Base-by-base conservation (phyloP, 129 eudicot genomes). In the Oenanthe sinensis region DNA sequence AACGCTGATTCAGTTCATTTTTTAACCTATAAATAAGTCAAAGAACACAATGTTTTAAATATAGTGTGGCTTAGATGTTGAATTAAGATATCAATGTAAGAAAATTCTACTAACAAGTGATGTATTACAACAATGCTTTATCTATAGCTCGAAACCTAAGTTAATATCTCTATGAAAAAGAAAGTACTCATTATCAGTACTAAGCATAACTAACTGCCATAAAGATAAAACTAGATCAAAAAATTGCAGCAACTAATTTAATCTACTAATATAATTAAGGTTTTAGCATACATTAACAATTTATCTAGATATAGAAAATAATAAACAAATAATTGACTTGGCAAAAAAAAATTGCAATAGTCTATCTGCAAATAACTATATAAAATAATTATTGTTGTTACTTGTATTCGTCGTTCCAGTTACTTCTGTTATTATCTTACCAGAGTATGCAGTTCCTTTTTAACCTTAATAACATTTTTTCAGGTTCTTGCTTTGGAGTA, bases 401-500 rank as follows among this genome's bases (percentile, higher is more conserved):
- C n/a, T n/a, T 4, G 68, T 8, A 4, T n/a, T 10, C 13, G 9
- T 60, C 17, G 30, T 24, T 60, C 26, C 60, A 8, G 6, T 48
- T 52, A 36, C 28, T 76, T 52, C 48, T 60, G 6, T 19, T 52
- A 8, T 22, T 11, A 48, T 45, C 73, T 30, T n/a, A 54, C 78
- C 48, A 55, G 60, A 52, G 11, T 71, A 70, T 46, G 67, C 17
- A 46, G n/a, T 50, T 14, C 46, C 79, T n/a, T 43, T 42, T 22
- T 13, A 58, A 71, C 43, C 79, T 77, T 7, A 65, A 75, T 69
- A 72, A 81, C 81, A 44, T 10, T 22, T 13, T 82, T 80, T 74
- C 90, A 96, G 99, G 99, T 92, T 67, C 99, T 96, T 87, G 99
- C 97, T 71, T 86, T 96, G 88, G 99, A 96, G 79, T 96, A 96